These are phyloP conservation scores for Alternaria solani DNA, from an alignment of 2,329 filamentous ascomycete species.

Conservation along the genomic window DNA sequence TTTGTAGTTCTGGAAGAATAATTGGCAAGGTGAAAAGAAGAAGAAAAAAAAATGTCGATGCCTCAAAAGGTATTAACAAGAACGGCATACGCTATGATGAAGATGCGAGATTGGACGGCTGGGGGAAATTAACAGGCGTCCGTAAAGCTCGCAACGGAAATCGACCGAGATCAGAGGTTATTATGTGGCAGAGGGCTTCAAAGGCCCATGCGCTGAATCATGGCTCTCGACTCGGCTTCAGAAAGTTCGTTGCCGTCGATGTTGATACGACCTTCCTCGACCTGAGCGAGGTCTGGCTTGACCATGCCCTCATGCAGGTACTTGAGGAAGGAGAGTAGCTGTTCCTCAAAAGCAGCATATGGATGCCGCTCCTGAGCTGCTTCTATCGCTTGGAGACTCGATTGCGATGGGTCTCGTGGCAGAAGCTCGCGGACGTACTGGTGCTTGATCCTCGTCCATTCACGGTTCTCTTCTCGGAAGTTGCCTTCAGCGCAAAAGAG, in stretches of 20 bases:
- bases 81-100: not conserved
- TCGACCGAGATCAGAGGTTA: not conserved
- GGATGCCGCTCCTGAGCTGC: constrained; percentile 44
- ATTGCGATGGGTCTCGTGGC: constrained; percentile 3
- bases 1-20: not conserved
- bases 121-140: not conserved
- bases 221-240: constrained; percentile 40
- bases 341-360: constrained; percentile 51
- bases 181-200: constrained; percentile 15
- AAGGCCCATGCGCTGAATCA: constrained; percentile 45
- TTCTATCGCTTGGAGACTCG: constrained; percentile 29
- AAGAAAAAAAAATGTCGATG: not conserved
- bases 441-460: constrained; percentile 50
- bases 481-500: constrained; percentile 48
- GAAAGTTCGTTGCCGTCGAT: constrained; percentile 43
- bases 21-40: not conserved
- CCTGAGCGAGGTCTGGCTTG: constrained; percentile 60
- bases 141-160: not conserved
- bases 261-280: constrained; percentile 58
- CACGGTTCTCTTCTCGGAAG: constrained; percentile 37
- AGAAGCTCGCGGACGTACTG: constrained; percentile 44
- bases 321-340: constrained; percentile 53
- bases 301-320: constrained; percentile 54
- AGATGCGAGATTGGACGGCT: not conserved
- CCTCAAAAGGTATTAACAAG: constrained; percentile 5